Percentiles rank a stretch among this genome's conserved stretches.
Evolutionary conservation across 2,329 filamentous ascomycete genomes (phyloP).

Genomic region (Stemphylium lycopersici): DNA sequence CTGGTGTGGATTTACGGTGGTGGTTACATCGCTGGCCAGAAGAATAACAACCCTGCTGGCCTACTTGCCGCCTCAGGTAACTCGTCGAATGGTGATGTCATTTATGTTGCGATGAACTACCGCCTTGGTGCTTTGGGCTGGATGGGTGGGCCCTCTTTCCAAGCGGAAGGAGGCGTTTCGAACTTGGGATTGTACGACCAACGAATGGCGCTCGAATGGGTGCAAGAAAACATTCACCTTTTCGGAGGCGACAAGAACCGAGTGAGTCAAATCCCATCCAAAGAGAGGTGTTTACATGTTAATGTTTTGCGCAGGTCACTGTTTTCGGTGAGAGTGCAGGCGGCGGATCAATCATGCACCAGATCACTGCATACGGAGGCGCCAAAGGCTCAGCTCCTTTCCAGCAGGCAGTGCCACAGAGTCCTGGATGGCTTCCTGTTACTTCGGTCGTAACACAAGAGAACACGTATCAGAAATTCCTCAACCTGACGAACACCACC

Average conservation of each 20-base stretch:
- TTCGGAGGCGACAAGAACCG: constrained; percentile 49
- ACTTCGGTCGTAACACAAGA: constrained; percentile 38
- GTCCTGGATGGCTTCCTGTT: constrained; percentile 48
- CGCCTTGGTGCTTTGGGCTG: constrained; percentile 52
- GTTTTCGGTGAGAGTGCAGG: constrained; percentile 49
- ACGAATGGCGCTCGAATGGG: constrained; percentile 49
- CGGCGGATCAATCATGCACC: constrained; percentile 49
- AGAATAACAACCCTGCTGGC: constrained; percentile 50
- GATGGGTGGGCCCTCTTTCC: constrained; percentile 41
- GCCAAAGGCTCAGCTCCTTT: constrained; percentile 47
- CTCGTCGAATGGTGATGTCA: constrained; percentile 49
- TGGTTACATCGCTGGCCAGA: constrained; percentile 50
- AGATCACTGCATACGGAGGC: constrained; percentile 51
- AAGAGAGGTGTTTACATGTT: not conserved
- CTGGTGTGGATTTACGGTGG: constrained; percentile 60
- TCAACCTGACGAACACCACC: constrained; percentile 42
- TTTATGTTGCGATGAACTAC: constrained; percentile 56
- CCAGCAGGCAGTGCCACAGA: constrained; percentile 48
- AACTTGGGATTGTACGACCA: constrained; percentile 49
- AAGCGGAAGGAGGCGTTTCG: constrained; percentile 41
- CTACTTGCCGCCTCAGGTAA: constrained; percentile 53
- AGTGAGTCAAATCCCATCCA: constrained; percentile 21
- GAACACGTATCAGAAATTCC: constrained; percentile 35
- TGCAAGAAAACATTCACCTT: constrained; percentile 47
- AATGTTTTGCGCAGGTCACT: constrained; percentile 22